Evolutionary conservation across 2,329 filamentous ascomycete genomes (phyloP).

Genomic region (Helminthosporium solani): DNA sequence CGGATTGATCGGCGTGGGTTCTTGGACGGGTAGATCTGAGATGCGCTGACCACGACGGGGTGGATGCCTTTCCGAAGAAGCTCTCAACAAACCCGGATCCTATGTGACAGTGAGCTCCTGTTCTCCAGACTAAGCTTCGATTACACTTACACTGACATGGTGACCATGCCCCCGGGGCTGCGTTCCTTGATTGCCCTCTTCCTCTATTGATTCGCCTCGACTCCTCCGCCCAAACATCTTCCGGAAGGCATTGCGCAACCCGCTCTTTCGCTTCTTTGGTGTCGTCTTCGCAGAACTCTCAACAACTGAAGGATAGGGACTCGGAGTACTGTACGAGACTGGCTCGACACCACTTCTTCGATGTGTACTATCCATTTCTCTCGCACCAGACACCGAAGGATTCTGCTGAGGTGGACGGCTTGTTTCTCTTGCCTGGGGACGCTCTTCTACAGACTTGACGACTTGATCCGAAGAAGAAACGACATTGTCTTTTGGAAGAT

Average conservation of each 20-base stretch:
- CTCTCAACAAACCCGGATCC: constrained; percentile 33
- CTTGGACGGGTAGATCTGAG: constrained; percentile 36
- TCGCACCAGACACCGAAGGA: constrained; percentile 8
- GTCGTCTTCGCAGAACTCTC: constrained; percentile 28
- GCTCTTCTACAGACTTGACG: not conserved
- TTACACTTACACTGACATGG: constrained; percentile 36
- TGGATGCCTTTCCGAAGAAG: constrained; percentile 23
- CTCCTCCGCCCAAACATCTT: constrained; percentile 42
- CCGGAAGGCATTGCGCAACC: constrained; percentile 38
- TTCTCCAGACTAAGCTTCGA: not conserved
- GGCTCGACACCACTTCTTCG: constrained; percentile 28
- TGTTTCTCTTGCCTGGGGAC: not conserved
- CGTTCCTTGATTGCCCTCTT: constrained; percentile 16
- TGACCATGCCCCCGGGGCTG: constrained; percentile 33
- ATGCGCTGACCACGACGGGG: constrained; percentile 29
- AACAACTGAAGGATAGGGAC: constrained; percentile 30
- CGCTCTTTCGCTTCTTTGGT: constrained; percentile 39
- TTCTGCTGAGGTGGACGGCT: not conserved
- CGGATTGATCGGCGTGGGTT: constrained; percentile 37
- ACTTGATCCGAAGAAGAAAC: not conserved
- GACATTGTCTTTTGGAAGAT: not conserved
- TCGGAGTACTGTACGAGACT: constrained; percentile 25
- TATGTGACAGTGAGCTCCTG: constrained; percentile 9
- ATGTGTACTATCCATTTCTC: constrained; percentile 26
- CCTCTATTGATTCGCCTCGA: constrained; percentile 26